Conservation (phyloP, 345 rosid genomes). For the Eucalyptus pauciflora region DNA sequence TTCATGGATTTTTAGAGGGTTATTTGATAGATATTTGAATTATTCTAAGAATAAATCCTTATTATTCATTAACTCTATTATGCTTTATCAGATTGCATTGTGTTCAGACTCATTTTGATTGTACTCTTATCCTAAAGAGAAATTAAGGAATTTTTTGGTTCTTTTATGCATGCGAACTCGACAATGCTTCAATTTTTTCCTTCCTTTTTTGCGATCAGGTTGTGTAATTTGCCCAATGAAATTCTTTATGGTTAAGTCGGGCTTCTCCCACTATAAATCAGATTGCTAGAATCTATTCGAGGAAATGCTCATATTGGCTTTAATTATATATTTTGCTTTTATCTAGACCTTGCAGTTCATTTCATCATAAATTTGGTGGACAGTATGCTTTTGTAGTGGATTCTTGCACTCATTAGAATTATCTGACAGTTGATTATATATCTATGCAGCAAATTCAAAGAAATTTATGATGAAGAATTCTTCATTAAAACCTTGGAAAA, state of each 20-base stretch:
- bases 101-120: not conserved
- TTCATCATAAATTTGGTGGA: not conserved
- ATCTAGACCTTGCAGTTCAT: not conserved
- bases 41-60: not conserved
- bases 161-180: not conserved
- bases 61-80: not conserved
- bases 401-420: not conserved
- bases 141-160: not conserved
- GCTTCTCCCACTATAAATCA: not conserved
- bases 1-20: not conserved
- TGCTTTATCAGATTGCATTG: not conserved
- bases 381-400: not conserved
- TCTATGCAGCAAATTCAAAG: constrained; percentile 72
- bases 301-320: not conserved
- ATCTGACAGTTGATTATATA: not conserved
- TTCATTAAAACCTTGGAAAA: constrained; percentile 60
- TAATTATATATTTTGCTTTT: not conserved
- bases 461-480: constrained; percentile 84
- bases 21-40: not conserved
- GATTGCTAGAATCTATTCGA: not conserved
- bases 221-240: not conserved
- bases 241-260: not conserved
- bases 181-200: not conserved
- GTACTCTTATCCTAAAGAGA: not conserved
- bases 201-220: not conserved